These are phyloP conservation scores for Exobasidium cylindrosporum DNA, from an alignment of 1,284 basidiomycete genomes.

Conservation along the genomic window DNA sequence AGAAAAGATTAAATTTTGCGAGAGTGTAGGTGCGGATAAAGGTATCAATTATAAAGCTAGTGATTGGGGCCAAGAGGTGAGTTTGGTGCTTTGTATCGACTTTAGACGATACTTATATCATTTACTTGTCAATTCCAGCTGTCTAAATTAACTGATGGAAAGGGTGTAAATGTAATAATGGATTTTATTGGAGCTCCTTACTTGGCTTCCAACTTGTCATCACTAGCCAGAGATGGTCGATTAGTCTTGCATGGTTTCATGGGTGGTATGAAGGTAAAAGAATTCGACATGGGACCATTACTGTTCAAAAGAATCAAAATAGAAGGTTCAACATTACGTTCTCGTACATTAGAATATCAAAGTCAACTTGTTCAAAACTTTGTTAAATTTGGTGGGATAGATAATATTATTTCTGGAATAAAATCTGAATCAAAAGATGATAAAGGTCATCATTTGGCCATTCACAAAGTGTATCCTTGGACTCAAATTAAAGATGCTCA, in stretches of 20 bases:
- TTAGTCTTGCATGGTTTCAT: conserved; percentile 70
- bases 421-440: conserved; percentile 4
- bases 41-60: conserved; percentile 81
- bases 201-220: conserved; percentile 75
- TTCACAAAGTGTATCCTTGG: conserved; percentile 69
- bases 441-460: conserved; percentile 30
- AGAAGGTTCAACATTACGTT: conserved; percentile 82
- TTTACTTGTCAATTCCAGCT: conserved; percentile 27
- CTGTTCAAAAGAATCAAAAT: conserved; percentile 83
- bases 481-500: conserved; percentile 78
- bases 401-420: conserved; percentile 19
- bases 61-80: conserved; percentile 63
- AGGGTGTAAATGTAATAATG: conserved; percentile 75
- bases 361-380: conserved; percentile 71
- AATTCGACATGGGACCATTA: conserved; percentile 68
- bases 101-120: too few species aligned
- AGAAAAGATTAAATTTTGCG: conserved; percentile 78
- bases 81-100: conserved; percentile 59
- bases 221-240: conserved; percentile 73
- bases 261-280: conserved; percentile 68
- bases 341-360: conserved; percentile 76
- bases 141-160: conserved; percentile 58
- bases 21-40: conserved; percentile 65
- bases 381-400: conserved; percentile 29
- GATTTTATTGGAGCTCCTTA: conserved; percentile 84